Percentiles rank a stretch among this genome's conserved stretches.
Evolutionary conservation across 768 basidiomycete genomes (phyloP).

Genomic region (Hortiboletus campestris): DNA sequence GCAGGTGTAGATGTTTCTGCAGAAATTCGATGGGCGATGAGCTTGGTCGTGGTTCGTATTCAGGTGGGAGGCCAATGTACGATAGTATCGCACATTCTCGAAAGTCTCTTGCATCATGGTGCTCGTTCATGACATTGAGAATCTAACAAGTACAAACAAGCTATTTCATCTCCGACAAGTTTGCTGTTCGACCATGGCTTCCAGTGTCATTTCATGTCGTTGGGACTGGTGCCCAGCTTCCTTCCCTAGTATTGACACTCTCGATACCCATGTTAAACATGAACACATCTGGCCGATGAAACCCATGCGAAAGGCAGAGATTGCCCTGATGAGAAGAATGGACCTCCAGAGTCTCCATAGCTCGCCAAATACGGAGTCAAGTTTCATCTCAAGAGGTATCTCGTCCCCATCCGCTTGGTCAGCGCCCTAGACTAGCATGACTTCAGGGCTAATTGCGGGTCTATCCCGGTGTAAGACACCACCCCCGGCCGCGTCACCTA

Average conservation of each 20-base stretch:
- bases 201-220: conserved; percentile 37
- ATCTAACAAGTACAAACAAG: conserved; percentile 25
- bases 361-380: conserved; percentile 11
- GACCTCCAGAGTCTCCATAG: conserved; percentile 37
- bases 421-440: conserved; percentile 1
- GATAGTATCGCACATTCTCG: conserved; percentile 33
- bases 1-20: conserved; percentile 49
- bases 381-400: conserved; percentile 19
- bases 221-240: conserved; percentile 54
- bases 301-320: conserved; percentile 45
- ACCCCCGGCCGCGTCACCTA: not conserved
- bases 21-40: conserved; percentile 64
- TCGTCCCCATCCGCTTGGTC: not conserved
- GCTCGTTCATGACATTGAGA: not conserved
- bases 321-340: conserved; percentile 37
- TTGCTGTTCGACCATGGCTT: conserved; percentile 1
- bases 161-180: not conserved
- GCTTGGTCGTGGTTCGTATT: conserved; percentile 61
- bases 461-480: not conserved
- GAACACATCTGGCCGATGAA: conserved; percentile 46
- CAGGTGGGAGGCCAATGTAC: conserved; percentile 56
- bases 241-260: conserved; percentile 38
- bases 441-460: conserved; percentile 2
- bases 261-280: conserved; percentile 45
- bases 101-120: conserved; percentile 4